These are phyloP conservation scores for Echinochloa phyllopogon DNA, from an alignment of 176 grass and related monocot species.

Conservation along the genomic window DNA sequence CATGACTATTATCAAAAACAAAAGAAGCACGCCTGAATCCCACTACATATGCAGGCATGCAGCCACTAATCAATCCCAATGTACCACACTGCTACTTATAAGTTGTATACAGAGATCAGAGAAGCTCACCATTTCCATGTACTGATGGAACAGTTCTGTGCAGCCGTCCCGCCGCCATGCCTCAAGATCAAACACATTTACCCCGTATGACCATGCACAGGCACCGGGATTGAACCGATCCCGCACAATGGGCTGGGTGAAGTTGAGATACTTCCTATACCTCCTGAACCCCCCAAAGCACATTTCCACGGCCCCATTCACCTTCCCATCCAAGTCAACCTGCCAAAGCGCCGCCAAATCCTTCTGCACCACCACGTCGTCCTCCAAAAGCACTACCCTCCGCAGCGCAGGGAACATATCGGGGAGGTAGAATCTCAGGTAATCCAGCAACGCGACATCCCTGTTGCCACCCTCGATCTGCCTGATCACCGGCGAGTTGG, in stretches of 20 bases:
- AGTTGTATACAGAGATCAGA: background rate
- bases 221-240: conserved; percentile 66
- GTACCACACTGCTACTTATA: background rate
- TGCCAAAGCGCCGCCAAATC: conserved; percentile 72
- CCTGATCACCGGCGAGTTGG: conserved; percentile 80
- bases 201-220: conserved; percentile 87
- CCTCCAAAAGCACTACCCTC: conserved; percentile 81
- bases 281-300: conserved; percentile 92
- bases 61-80: conserved; percentile 18
- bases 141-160: conserved; percentile 91
- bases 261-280: conserved; percentile 89
- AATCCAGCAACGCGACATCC: conserved; percentile 69
- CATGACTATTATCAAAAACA: background rate
- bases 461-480: conserved; percentile 72
- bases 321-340: conserved; percentile 85
- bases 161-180: conserved; percentile 77
- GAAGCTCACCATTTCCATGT: conserved; percentile 72
- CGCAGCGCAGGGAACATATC: conserved; percentile 80
- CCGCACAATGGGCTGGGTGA: conserved; percentile 65
- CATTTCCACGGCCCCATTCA: conserved; percentile 88
- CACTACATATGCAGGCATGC: conserved; percentile 7
- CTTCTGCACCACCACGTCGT: conserved; percentile 96
- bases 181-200: conserved; percentile 93
- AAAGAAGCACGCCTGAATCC: too few species aligned
- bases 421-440: conserved; percentile 94